Percentiles rank a stretch among this genome's conserved stretches.
phyloP scores from a whole-genome alignment of 1,284 basidiomycete genomes.

The Heterobasidion parviporum region DNA sequence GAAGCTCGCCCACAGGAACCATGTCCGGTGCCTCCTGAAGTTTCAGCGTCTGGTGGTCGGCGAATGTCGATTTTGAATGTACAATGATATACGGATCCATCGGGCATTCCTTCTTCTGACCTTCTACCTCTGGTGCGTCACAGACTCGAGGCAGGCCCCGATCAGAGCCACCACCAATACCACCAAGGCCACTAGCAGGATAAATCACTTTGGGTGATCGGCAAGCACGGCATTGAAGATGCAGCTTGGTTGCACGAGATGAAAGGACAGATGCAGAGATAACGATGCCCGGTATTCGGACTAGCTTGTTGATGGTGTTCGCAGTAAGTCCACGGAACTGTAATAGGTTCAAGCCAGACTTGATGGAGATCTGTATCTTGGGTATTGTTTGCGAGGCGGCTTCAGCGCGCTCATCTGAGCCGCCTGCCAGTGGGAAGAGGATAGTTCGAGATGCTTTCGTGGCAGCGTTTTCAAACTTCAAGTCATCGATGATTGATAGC shows the following conservation, averaged over 20 bases:
- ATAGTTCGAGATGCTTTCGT: slow-evolving; percentile 76
- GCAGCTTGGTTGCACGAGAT: slow-evolving; percentile 87
- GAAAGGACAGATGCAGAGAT: slow-evolving; percentile 94
- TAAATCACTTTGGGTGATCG: slow-evolving; percentile 75
- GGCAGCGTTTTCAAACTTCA: slow-evolving; percentile 83
- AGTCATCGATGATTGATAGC: background rate
- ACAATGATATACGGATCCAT: slow-evolving; percentile 95
- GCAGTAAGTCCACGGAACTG: slow-evolving; percentile 93
- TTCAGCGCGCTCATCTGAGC: slow-evolving; percentile 43
- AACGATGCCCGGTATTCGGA: slow-evolving; percentile 96
- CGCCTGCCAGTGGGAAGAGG: slow-evolving; percentile 61
- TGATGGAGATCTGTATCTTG: slow-evolving; percentile 85
- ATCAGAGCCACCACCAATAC: slow-evolving; percentile 74
- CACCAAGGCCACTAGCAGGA: slow-evolving; percentile 81
- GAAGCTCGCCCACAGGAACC: slow-evolving; percentile 98
- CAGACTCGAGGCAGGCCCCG: slow-evolving; percentile 79
- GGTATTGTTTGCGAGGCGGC: slow-evolving; percentile 63
- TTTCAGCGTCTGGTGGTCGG: slow-evolving; percentile 95
- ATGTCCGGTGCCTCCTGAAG: slow-evolving; percentile 99
- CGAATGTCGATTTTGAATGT: slow-evolving; percentile 91
- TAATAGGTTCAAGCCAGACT: slow-evolving; percentile 84
- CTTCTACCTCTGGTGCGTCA: slow-evolving; percentile 67
- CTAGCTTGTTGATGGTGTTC: slow-evolving; percentile 91
- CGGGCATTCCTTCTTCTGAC: slow-evolving; percentile 87
- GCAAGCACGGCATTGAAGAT: slow-evolving; percentile 91